Conservation (phyloP, 805 yeast genomes). For the Nakazawaea ernobii region DNA sequence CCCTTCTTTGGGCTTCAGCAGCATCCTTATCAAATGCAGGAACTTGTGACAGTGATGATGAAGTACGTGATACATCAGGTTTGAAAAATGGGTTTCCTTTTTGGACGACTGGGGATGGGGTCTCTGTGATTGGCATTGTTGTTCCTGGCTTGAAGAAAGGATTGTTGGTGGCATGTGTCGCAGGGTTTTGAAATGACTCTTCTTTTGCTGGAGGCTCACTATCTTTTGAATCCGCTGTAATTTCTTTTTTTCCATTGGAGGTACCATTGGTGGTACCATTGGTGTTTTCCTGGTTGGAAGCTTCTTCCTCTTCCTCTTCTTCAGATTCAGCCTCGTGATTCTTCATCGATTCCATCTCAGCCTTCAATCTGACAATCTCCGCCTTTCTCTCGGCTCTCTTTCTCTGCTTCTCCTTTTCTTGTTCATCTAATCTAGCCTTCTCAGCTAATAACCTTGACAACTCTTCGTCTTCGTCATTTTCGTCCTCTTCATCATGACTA, state of each 20-base stretch:
- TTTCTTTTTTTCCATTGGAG: no score
- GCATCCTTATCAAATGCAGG: conserved; percentile 45
- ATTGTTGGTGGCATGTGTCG: conserved; percentile 7
- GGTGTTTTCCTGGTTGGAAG: conserved; percentile 12
- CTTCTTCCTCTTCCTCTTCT: conserved; percentile 23
- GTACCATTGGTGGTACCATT: background rate
- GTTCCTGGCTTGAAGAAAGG: conserved; percentile 10
- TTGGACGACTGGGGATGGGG: conserved; percentile 10
- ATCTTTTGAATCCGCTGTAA: background rate
- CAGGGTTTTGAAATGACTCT: background rate
- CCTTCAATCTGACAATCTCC: conserved; percentile 29
- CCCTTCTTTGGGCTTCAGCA: conserved; percentile 65
- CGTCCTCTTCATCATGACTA: background rate
- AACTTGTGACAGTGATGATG: conserved; percentile 20
- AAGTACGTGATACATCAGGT: conserved; percentile 25
- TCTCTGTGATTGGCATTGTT: conserved; percentile 8
- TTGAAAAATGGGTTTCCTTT: conserved; percentile 59
- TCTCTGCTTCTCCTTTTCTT: conserved; percentile 47
- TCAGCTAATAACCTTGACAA: conserved; percentile 7
- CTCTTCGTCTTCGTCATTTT: conserved; percentile 10
- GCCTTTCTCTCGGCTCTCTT: conserved; percentile 44
- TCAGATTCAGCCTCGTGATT: conserved; percentile 46
- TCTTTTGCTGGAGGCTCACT: background rate
- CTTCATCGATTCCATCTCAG: conserved; percentile 25
- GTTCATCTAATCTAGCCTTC: conserved; percentile 19